Conservation (phyloP, 2,329 filamentous ascomycete genomes). For the Monilinia fructicola region DNA sequence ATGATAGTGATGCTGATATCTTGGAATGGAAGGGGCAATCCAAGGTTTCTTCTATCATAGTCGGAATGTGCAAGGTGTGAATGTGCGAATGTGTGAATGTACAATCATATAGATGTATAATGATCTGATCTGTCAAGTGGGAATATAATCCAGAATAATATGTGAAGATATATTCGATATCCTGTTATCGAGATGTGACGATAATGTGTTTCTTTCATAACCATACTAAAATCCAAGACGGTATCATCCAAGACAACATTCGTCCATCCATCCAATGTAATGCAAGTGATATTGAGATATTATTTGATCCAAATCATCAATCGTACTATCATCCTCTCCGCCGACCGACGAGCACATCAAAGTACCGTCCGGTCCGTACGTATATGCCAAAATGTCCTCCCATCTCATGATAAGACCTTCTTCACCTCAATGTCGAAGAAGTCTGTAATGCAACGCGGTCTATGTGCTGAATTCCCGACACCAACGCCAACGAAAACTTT, state of each 20-base stretch:
- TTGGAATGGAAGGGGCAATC: too few species aligned
- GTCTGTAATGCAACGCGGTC: conserved; percentile 36
- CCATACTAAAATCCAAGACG: background rate
- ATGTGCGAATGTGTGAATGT: background rate
- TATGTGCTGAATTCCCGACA: conserved; percentile 32
- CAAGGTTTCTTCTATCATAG: too few species aligned
- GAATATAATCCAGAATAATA: too few species aligned
- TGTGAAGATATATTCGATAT: background rate
- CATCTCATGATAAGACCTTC: background rate
- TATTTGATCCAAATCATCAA: background rate
- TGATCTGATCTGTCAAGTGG: too few species aligned
- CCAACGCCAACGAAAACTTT: conserved; percentile 34
- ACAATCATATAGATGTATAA: too few species aligned
- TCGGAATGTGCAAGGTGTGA: background rate
- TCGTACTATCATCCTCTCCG: background rate
- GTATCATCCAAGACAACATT: background rate
- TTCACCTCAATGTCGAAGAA: conserved; percentile 17
- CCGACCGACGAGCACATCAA: background rate
- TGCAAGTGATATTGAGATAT: background rate
- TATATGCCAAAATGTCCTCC: conserved; percentile 5
- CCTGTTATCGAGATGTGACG: background rate
- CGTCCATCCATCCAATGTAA: background rate
- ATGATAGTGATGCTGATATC: background rate
- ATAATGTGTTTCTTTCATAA: background rate
- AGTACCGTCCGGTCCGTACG: background rate